These are phyloP conservation scores for Marchantia polymorpha DNA, from an alignment of 225 moss, liverwort and hornwort genomes.

Conservation along the genomic window DNA sequence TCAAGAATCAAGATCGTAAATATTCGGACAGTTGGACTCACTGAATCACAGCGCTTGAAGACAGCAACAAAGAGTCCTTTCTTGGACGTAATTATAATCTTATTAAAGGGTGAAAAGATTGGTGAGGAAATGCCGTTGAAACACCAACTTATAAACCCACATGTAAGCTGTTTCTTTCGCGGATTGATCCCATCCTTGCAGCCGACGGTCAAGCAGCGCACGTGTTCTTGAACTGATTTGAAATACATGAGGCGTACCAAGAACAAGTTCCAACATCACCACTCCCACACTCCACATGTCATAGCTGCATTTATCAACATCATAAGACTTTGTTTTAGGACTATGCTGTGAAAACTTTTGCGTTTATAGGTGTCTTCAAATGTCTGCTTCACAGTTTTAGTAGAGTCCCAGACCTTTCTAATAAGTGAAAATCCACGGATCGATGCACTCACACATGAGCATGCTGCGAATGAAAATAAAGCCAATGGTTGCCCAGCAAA, in stretches of 20 bases:
- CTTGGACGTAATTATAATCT: too few species aligned
- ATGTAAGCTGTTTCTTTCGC: conserved; percentile 68
- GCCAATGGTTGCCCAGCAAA: conserved; percentile 70
- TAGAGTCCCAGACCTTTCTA: too few species aligned
- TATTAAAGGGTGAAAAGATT: neutral
- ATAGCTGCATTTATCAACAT: conserved; percentile 21
- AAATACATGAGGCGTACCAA: conserved; percentile 83
- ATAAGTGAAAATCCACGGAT: neutral
- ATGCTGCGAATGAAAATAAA: conserved; percentile 72
- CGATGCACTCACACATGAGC: conserved; percentile 49
- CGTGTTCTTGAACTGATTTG: conserved; percentile 76
- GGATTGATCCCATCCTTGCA: conserved; percentile 70
- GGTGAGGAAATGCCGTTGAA: neutral
- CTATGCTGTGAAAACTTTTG: neutral
- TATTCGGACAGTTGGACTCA: neutral
- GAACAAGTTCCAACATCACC: conserved; percentile 73
- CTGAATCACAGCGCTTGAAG: neutral
- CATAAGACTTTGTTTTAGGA: neutral
- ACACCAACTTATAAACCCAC: conserved; percentile 1
- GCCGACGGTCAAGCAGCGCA: conserved; percentile 60
- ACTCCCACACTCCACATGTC: conserved; percentile 89
- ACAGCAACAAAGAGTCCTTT: neutral
- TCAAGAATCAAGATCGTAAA: neutral
- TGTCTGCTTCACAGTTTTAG: neutral
- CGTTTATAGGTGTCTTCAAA: neutral